Evolutionary conservation across 1,139 yeast genomes (phyloP), one percentile per base, ranked within the genome.

Genomic region (Fermentozyma sake): DNA sequence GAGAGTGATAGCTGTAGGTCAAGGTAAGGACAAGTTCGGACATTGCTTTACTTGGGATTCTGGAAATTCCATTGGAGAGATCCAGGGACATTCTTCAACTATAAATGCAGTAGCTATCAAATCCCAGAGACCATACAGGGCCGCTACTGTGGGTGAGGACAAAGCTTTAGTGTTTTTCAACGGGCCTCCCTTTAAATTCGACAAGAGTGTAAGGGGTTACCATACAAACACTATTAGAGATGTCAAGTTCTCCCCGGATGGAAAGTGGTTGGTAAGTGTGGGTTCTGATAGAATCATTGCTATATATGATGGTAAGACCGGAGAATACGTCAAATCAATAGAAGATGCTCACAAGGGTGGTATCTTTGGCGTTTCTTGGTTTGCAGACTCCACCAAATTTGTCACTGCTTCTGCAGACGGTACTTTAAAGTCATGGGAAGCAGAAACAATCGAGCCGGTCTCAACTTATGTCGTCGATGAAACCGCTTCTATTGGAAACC

Each of bases 21-120:
- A 84, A 44, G 97, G 98, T 26, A 81, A 82, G 46, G 96, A 89
- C 46, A 72, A 82, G 39, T 87, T 76, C 48, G 98, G 97, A 3
- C 96, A 84, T 44, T 89, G 95, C 37, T 86, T 91, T 49, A 76
- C 95, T 5, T 83, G 84, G 72, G 99, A 91, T 51, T 72, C 95
- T 1, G 98, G 98, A 32, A 91, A 91, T 55, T 76, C 96, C 7
- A 79, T 91, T 24, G 99, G 98, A 30, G 97, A 91, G 52, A 81
- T 93, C 42, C 79, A 87, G 32, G 99, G 98, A 16, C 98, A 91
- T 52, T 73, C 94, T n/a, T 78, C 83, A 21, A 73, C 76, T 22
- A 76, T 89, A 49, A 86, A 83, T 48, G 85, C 93, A 0, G 95
- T 86, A 8, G 78, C 83, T 30, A 80, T 91, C 41, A 81, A 82